Base-by-base conservation (phyloP, 176 grass and related monocot genomes). In the bread wheat (Triticum aestivum) region DNA sequence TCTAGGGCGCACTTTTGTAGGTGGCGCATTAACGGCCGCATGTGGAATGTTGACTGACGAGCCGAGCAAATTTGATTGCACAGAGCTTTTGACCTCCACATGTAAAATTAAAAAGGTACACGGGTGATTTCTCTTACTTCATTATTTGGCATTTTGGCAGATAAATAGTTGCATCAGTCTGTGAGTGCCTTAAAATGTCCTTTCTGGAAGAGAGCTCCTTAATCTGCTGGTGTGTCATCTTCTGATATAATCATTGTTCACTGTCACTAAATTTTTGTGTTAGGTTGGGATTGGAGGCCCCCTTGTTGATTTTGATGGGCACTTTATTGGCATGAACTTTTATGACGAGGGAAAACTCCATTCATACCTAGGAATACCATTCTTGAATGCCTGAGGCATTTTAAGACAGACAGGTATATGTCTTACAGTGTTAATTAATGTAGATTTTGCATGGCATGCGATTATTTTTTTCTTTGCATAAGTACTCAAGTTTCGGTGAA, bases 301-400 rank as follows among this genome's bases (percentile, higher is more conserved):
- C 4, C 66, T 69, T 20, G 15, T 69, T 69, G 30, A 69, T 69
- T 69, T 69, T 35, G 30, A 18, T 20, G 32, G 66, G 30, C 9
- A 69, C 67, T 69, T 69, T 69, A 6, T 69, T 69, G 67, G 67
- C 33, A 69, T 69, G 67, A 69, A 69, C 17, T 69, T 69, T 38
- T 69, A 69, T 37, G 67, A 21, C 2, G 63, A 30, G 4, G 63
- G 2, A 65, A 30, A 11, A 65, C 63, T 65, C 63, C 63, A 65
- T 65, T 65, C 26, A 7, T 33, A 33, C 64, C 64, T 7, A 66
- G 29, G 12, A 65, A 30, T 27, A 30, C 9, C 15, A 66, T 66
- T 66, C 64, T 66, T 12, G 64, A 66, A 66, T 66, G 64, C 27
- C 27, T 66, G 29, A 33, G 64, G 27, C 32, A 69, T 69, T 69